A percentile compares a stretch with the other conserved stretches of the same genome.
These are phyloP conservation scores for Fusarium fujikuroi DNA, from an alignment of 2,329 filamentous ascomycete species.

Conservation along the genomic window DNA sequence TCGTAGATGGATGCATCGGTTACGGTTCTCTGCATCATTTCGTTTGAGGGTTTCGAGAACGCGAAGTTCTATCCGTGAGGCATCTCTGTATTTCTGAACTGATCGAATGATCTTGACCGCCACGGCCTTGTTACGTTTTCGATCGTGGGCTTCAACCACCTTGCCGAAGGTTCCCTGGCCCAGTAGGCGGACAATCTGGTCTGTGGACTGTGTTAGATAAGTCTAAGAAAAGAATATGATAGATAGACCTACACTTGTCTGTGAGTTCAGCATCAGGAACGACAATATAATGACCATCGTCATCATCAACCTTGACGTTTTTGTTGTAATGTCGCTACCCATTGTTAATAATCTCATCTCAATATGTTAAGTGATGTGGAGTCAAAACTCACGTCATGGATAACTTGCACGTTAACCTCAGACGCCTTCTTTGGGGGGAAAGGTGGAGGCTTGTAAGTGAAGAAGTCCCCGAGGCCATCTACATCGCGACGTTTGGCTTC, in stretches of 20 bases:
- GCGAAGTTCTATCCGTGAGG: slow-evolving; percentile 91
- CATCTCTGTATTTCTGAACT: slow-evolving; percentile 97
- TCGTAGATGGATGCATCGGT: slow-evolving; percentile 94
- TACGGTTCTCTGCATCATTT: slow-evolving; percentile 91
- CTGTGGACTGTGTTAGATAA: slow-evolving; percentile 57
- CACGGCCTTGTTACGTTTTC: slow-evolving; percentile 78
- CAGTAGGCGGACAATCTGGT: slow-evolving; percentile 87
- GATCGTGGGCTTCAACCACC: slow-evolving; percentile 92
- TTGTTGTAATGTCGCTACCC: slow-evolving; percentile 56
- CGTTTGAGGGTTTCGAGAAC: slow-evolving; percentile 91
- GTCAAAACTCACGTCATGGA: slow-evolving; percentile 68
- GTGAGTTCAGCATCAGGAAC: slow-evolving; percentile 87
- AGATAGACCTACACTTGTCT: slow-evolving; percentile 79
- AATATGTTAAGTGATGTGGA: neutral
- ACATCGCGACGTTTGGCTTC: slow-evolving; percentile 83
- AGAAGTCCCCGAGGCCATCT: slow-evolving; percentile 75
- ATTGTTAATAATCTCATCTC: slow-evolving; percentile 22
- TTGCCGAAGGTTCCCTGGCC: slow-evolving; percentile 99
- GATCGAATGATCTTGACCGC: slow-evolving; percentile 99
- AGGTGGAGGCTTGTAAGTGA: slow-evolving; percentile 85
- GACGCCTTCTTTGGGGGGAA: slow-evolving; percentile 91
- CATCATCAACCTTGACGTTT: slow-evolving; percentile 86
- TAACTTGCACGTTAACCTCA: slow-evolving; percentile 73
- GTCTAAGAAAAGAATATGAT: no score
- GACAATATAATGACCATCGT: slow-evolving; percentile 97